phyloP scores from a whole-genome alignment of 306 rosid species.

The Calophaca sinica region DNA sequence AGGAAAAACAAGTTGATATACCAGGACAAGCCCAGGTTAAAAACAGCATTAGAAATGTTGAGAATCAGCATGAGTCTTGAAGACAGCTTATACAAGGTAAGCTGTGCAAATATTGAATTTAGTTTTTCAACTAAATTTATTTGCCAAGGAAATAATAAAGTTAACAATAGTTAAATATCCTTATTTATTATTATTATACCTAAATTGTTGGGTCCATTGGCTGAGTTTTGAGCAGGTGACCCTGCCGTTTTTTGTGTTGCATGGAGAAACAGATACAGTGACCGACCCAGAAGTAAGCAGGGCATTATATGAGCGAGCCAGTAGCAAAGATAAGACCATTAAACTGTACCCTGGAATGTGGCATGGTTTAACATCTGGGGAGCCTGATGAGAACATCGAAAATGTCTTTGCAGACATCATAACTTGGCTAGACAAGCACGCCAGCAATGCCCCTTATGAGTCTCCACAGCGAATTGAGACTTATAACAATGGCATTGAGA shows the following conservation, averaged over 20 bases:
- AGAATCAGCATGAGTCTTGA: slow-evolving; percentile 91
- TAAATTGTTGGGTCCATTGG: background rate
- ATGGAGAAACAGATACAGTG: slow-evolving; percentile 91
- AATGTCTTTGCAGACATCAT: slow-evolving; percentile 72
- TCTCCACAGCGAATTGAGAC: slow-evolving; percentile 33
- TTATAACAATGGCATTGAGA: slow-evolving; percentile 26
- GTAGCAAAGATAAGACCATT: slow-evolving; percentile 81
- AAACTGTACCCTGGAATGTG: slow-evolving; percentile 88
- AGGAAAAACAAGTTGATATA: slow-evolving; percentile 84
- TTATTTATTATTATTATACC: background rate
- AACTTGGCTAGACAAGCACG: slow-evolving; percentile 70
- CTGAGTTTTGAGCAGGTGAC: slow-evolving; percentile 60
- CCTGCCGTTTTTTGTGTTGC: slow-evolving; percentile 90
- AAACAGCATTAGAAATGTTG: slow-evolving; percentile 93
- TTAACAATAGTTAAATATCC: background rate
- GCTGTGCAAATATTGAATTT: background rate
- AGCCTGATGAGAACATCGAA: slow-evolving; percentile 80
- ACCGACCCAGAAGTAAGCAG: slow-evolving; percentile 96
- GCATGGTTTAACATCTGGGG: slow-evolving; percentile 91
- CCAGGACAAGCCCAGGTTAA: slow-evolving; percentile 90
- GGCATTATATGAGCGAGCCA: slow-evolving; percentile 68
- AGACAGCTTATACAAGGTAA: slow-evolving; percentile 75
- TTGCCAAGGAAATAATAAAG: background rate
- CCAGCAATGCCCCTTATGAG: slow-evolving; percentile 10
- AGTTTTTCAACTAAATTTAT: background rate